Base-by-base conservation (phyloP, 345 rosid species). In the Punica granatum region DNA sequence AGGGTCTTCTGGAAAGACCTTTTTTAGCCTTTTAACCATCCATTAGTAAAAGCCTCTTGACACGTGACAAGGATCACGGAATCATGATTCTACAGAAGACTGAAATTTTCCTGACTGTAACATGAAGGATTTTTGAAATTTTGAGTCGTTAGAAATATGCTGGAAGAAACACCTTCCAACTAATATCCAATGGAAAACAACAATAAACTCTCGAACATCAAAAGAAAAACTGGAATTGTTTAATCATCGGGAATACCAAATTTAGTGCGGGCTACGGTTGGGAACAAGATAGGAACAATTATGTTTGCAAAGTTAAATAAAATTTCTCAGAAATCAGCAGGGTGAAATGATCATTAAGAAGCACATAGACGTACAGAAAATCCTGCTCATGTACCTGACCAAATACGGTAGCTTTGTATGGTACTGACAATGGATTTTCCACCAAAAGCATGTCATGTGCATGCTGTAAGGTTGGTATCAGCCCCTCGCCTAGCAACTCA, bases 401-500 rank as follows among this genome's bases (percentile, higher is more conserved):
- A 58, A 85, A 94, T 12, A 85, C 88, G 61, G 87, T 87, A 15
- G 90, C 97, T 67, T 77, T 78, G 69, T 79, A 89, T 9, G 99
- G 99, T 70, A 94, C 95, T 1, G 89, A 76, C 58, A 76, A 66
- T 6, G 97, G 92, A 79, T 89, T 86, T 21, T 94, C 86, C 77
- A 88, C 95, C 39, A 91, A 78, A 42, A 94, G 82, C 75, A 51
- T 73, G 72, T 91, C 97, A 74, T 90, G 90, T 34, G 97, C 97
- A 82, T 91, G 95, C 70, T 86, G 97, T 48, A 91, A 79, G 76
- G 90, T 86, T 31, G 97, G 99, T 76, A 94, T 91, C 18, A 94
- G 78, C 69, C 99, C 97, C 85, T 94, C 99, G 53, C 99, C 99
- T 65, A 94, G 70, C 48, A 94, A 73, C 83, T 91, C 97, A 21